Percentiles rank a stretch among this genome's conserved stretches.
phyloP scores from a whole-genome alignment of 2,329 filamentous ascomycete species.

The Didymella exigua region DNA sequence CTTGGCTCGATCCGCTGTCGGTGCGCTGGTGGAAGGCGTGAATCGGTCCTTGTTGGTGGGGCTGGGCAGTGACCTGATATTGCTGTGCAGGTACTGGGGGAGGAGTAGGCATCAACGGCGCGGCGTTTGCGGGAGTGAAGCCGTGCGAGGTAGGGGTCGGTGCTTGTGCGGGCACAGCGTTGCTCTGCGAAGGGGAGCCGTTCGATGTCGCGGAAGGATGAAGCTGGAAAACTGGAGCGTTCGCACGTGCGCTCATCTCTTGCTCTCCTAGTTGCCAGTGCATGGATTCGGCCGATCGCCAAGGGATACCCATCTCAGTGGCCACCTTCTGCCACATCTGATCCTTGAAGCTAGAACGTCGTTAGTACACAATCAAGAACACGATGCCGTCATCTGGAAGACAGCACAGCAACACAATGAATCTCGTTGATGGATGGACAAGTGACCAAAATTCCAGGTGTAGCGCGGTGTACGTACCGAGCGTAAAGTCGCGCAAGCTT shows the following conservation, averaged over 20 bases:
- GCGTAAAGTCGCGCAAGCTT: slow-evolving; percentile 94
- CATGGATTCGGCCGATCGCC: slow-evolving; percentile 96
- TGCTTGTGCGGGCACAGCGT: slow-evolving; percentile 31
- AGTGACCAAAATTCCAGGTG: neutral
- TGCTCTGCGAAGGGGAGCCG: slow-evolving; percentile 38
- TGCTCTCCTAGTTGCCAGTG: slow-evolving; percentile 94
- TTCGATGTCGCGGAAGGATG: slow-evolving; percentile 45
- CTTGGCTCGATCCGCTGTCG: slow-evolving; percentile 41
- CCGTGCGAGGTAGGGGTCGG: slow-evolving; percentile 36
- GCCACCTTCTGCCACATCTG: slow-evolving; percentile 98
- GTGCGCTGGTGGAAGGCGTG: slow-evolving; percentile 43
- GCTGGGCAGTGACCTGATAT: slow-evolving; percentile 33
- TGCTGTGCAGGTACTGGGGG: slow-evolving; percentile 31
- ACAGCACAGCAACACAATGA: neutral
- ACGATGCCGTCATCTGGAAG: neutral
- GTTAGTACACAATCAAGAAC: slow-evolving; percentile 28
- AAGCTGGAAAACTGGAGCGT: slow-evolving; percentile 80
- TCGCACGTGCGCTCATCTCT: slow-evolving; percentile 92
- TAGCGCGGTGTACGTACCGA: slow-evolving; percentile 63
- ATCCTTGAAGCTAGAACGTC: slow-evolving; percentile 76
- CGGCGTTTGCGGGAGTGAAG: slow-evolving; percentile 49
- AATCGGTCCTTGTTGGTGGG: slow-evolving; percentile 32
- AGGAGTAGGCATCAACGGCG: slow-evolving; percentile 42
- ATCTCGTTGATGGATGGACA: neutral
- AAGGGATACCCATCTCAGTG: slow-evolving; percentile 92